Evolutionary conservation across 768 basidiomycete genomes (phyloP).

Genomic region (Candolleomyces eurysporus): DNA sequence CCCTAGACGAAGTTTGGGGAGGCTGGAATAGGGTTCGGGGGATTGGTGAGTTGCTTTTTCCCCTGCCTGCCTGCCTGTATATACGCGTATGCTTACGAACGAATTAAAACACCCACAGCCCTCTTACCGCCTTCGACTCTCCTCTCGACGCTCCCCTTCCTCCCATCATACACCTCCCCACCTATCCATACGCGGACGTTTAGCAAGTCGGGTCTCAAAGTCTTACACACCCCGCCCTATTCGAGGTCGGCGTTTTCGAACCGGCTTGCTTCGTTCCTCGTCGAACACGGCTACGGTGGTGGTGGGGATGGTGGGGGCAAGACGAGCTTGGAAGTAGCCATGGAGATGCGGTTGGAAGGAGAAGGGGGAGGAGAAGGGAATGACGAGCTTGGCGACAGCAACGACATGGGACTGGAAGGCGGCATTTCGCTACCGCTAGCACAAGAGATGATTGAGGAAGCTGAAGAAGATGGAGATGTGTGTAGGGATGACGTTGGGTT

Average conservation of each 20-base stretch:
- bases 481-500: conserved; percentile 10
- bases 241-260: conserved; percentile 64
- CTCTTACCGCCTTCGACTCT: conserved; percentile 89
- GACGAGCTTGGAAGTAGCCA: conserved; percentile 70
- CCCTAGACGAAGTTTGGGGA: conserved; percentile 92
- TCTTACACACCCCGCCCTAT: conserved; percentile 83
- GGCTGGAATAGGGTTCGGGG: conserved; percentile 94
- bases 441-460: conserved; percentile 7
- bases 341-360: conserved; percentile 62
- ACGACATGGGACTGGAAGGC: not conserved
- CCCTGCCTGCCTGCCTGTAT: not conserved
- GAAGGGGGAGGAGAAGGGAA: conserved; percentile 83
- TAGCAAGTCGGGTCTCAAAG: conserved; percentile 61
- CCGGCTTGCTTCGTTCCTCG: conserved; percentile 57
- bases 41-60: conserved; percentile 57
- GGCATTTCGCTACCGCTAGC: not conserved
- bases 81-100: too few species aligned
- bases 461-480: conserved; percentile 4
- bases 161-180: conserved; percentile 64
- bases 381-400: conserved; percentile 29
- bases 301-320: conserved; percentile 38
- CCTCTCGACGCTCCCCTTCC: conserved; percentile 66
- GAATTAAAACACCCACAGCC: conserved; percentile 48
- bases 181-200: conserved; percentile 68
- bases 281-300: conserved; percentile 8